Base-by-base conservation (phyloP, 441 rosid species). In the Flueggea neowawraea region DNA sequence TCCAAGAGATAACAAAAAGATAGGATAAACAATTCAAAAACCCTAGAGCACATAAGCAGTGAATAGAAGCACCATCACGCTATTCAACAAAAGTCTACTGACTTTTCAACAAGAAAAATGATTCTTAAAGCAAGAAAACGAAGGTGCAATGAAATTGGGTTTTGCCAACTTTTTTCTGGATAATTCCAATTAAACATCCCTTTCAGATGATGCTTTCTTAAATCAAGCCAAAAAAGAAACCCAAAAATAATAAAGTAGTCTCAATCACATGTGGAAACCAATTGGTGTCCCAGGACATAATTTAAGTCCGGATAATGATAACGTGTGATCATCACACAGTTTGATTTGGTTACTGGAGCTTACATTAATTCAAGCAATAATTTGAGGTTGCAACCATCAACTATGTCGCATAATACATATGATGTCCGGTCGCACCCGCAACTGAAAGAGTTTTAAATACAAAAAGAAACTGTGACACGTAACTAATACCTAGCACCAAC, bases 101-200 rank as follows among this genome's bases (percentile, higher is more conserved):
- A 62, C 61, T 66, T 67, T 68, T 57, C 57, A 56, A 64, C 28
- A 59, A 45, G 45, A 62, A 12, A 60, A 60, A 45, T 12, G 55
- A 52, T 63, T 73, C 62, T 17, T 33, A 43, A 65, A 66, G 67
- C 17, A 39, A 69, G 45, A 43, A 51, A 51, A 28, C 50, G 39
- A 57, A 59, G 72, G 55, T 53, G 3, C 41, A 39, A 69, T 13
- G 57, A 70, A 68, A 50, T 9, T 14, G 57, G 55, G 65, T 51
- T 45, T 49, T 13, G 49, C 52, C 32, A 62, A 49, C 63, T 74
- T 73, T 65, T 70, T 65, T 48, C 57, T 5, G 15, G 70, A 57
- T 22, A 51, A 57, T 45, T 53, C 71, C 68, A 64, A 63, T 36
- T 32, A 62, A 58, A 28, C 47, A 62, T 59, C 61, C 16, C 62